phyloP scores from a whole-genome alignment of 139 green algal species.

The Micractinium conductrix region DNA sequence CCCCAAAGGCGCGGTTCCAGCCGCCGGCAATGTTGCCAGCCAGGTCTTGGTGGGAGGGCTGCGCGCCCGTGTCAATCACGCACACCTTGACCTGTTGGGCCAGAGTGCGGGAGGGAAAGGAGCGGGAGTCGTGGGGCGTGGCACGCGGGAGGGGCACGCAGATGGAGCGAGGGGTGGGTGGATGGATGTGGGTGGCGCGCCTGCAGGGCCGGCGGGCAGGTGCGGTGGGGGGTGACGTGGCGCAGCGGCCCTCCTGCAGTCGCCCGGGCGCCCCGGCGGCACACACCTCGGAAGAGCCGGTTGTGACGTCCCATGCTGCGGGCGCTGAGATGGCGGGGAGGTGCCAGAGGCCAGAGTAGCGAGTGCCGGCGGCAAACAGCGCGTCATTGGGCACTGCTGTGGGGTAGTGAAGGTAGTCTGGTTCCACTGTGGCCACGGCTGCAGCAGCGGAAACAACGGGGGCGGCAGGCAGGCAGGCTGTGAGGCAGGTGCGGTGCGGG shows the following conservation, averaged over 20 bases:
- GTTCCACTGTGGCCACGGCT: conserved; percentile 18
- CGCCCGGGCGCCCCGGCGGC: background rate
- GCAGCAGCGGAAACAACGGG: background rate
- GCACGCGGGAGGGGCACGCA: no score
- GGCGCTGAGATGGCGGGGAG: background rate
- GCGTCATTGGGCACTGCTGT: background rate
- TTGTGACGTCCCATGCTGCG: conserved; percentile 32
- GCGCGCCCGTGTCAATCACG: background rate
- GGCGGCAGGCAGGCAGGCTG: background rate
- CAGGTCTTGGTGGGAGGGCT: background rate
- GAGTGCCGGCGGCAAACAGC: background rate
- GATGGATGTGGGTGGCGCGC: no score
- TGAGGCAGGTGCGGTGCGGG: no score
- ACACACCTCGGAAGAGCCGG: background rate
- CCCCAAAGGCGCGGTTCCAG: background rate
- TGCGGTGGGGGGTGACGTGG: no score
- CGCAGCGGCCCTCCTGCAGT: no score
- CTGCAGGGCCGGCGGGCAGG: no score
- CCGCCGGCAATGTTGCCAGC: background rate
- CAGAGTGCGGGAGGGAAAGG: background rate
- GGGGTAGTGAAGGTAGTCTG: conserved; percentile 1
- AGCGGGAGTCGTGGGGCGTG: no score
- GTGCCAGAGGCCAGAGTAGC: conserved; percentile 28
- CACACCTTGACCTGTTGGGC: background rate
- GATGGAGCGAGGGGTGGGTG: no score